A percentile compares a stretch with the other conserved stretches of the same genome.
Evolutionary conservation across 2,329 filamentous ascomycete species (phyloP).

Genomic region (Epichloe uncinata): DNA sequence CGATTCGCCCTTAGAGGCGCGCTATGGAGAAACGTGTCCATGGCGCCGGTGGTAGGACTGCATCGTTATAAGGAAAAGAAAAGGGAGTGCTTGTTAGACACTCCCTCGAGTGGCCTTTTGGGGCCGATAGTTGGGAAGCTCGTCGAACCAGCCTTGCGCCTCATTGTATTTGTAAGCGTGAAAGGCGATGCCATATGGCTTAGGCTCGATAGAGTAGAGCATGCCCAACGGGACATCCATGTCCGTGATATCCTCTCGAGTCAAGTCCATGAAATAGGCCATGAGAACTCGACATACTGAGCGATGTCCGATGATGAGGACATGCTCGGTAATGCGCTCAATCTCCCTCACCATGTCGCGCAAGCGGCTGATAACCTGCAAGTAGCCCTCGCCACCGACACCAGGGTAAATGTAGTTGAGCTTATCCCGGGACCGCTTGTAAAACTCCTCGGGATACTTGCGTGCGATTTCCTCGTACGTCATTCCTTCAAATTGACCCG

Average conservation of each 20-base stretch:
- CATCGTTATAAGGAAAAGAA: not conserved
- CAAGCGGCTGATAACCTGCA: conserved; percentile 91
- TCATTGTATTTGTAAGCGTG: conserved; percentile 89
- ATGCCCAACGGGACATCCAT: conserved; percentile 89
- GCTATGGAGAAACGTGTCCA: not conserved
- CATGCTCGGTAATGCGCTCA: conserved; percentile 92
- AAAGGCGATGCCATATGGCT: conserved; percentile 95
- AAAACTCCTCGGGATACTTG: conserved; percentile 70
- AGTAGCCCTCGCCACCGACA: conserved; percentile 87
- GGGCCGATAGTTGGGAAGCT: conserved; percentile 72
- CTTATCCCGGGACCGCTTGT: conserved; percentile 69
- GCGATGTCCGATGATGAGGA: conserved; percentile 83
- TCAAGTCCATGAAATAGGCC: conserved; percentile 92
- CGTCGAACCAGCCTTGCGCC: conserved; percentile 64
- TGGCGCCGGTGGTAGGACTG: not conserved
- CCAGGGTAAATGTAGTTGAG: conserved; percentile 94
- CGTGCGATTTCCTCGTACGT: conserved; percentile 82
- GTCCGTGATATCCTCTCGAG: conserved; percentile 81
- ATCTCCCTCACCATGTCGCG: conserved; percentile 97
- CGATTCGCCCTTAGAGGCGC: too few species aligned
- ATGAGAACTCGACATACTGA: conserved; percentile 85
- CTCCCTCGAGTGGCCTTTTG: conserved; percentile 30
- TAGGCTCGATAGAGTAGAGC: conserved; percentile 89
- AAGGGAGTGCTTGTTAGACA: not conserved
- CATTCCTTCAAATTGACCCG: conserved; percentile 84